A percentile compares a stretch with the other conserved stretches of the same genome.
These are phyloP conservation scores for Eucalyptus coolabah DNA, from an alignment of 345 rosid genomes.

Conservation along the genomic window DNA sequence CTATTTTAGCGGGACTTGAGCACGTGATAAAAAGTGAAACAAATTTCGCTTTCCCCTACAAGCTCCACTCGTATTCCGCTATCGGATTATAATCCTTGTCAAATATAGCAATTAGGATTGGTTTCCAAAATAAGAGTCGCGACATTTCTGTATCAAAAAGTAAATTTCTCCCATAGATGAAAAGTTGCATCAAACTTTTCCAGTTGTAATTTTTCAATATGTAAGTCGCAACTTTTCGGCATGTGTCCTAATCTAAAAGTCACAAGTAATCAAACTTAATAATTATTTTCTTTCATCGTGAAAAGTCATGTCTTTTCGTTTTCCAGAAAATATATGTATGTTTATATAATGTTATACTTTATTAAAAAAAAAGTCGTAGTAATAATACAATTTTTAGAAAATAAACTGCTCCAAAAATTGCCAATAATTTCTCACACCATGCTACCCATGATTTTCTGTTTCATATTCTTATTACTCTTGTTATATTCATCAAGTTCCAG, in stretches of 20 bases:
- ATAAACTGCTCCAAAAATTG: accelerated
- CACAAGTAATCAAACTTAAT: accelerated
- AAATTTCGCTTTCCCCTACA: background rate
- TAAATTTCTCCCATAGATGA: accelerated
- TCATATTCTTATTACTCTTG: background rate
- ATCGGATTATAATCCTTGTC: background rate
- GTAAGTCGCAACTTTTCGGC: accelerated
- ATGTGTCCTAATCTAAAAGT: background rate
- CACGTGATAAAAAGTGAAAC: background rate
- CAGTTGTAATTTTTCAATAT: background rate
- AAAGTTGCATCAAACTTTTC: accelerated
- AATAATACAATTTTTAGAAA: too few relatives aligned
- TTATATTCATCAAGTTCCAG: background rate
- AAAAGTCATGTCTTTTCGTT: background rate
- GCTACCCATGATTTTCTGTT: background rate
- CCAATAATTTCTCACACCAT: background rate
- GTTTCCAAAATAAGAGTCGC: background rate
- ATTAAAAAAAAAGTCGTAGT: background rate
- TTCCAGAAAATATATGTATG: too few relatives aligned
- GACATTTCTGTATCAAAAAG: background rate
- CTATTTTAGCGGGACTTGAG: background rate
- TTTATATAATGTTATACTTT: too few relatives aligned
- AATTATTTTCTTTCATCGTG: accelerated
- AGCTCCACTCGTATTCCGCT: background rate
- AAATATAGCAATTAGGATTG: accelerated